A percentile compares a stretch with the other conserved stretches of the same genome.
Conservation (phyloP, 2,329 filamentous ascomycete genomes). For the Stachybotrys elegans region DNA sequence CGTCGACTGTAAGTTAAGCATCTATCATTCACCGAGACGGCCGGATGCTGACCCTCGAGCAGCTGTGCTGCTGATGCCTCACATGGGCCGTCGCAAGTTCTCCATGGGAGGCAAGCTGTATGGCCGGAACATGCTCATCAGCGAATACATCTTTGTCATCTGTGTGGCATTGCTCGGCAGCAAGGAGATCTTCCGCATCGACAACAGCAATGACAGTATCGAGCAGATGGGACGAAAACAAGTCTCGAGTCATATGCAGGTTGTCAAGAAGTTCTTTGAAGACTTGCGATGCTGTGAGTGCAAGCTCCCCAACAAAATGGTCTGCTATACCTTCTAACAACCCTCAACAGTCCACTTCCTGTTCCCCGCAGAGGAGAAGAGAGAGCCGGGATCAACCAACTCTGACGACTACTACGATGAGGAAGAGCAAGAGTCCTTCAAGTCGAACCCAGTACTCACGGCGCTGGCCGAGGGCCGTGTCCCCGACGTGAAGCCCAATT, state of each 20-base stretch:
- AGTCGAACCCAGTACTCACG: slow-evolving; percentile 58
- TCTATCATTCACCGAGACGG: not conserved
- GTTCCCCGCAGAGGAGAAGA: slow-evolving; percentile 52
- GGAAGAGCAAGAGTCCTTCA: slow-evolving; percentile 49
- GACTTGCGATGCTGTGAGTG: slow-evolving; percentile 58
- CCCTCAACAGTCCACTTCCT: slow-evolving; percentile 49
- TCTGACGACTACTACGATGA: slow-evolving; percentile 46
- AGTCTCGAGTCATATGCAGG: slow-evolving; percentile 67
- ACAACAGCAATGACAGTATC: slow-evolving; percentile 37
- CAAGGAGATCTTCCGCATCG: slow-evolving; percentile 38
- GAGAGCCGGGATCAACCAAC: slow-evolving; percentile 56
- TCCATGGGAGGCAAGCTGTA: slow-evolving; percentile 59
- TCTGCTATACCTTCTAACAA: slow-evolving; percentile 51
- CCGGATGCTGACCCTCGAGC: slow-evolving; percentile 13
- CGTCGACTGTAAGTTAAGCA: slow-evolving; percentile 52
- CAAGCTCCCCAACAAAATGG: slow-evolving; percentile 57
- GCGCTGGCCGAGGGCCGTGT: slow-evolving; percentile 54
- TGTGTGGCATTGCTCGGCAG: slow-evolving; percentile 32
- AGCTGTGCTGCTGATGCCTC: slow-evolving; percentile 62
- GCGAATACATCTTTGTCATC: slow-evolving; percentile 55
- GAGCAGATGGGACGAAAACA: slow-evolving; percentile 55
- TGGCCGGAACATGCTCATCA: slow-evolving; percentile 66
- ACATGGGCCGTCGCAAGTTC: slow-evolving; percentile 63
- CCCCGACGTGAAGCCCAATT: slow-evolving; percentile 55
- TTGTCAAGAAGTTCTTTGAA: slow-evolving; percentile 62